These are phyloP conservation scores for Trichophaea hybrida DNA, from an alignment of 2,329 filamentous ascomycete genomes.

Conservation along the genomic window DNA sequence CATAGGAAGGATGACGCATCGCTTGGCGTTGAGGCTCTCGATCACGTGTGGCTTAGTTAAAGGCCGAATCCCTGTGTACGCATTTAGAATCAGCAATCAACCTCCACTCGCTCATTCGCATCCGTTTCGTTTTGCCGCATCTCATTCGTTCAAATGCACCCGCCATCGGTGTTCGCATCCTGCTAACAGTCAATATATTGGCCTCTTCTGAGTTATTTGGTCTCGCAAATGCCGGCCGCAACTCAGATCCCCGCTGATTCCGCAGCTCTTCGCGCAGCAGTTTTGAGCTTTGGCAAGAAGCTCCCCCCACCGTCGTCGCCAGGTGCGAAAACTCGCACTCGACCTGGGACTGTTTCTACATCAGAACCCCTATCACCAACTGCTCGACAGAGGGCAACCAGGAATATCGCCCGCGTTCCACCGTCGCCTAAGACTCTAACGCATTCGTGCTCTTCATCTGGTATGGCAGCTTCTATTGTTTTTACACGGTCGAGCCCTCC, in stretches of 20 bases:
- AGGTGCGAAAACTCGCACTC: neutral
- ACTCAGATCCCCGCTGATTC: neutral
- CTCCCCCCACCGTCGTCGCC: neutral
- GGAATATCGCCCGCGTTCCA: neutral
- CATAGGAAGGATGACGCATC: neutral
- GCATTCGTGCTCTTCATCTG: constrained; percentile 41
- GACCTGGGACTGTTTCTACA: neutral
- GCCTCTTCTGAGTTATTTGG: neutral
- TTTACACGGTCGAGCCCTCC: constrained; percentile 40
- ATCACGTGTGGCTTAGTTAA: neutral
- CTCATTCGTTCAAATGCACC: constrained; percentile 2
- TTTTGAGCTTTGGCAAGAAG: constrained; percentile 13
- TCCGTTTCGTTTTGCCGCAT: neutral
- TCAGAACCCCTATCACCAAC: neutral
- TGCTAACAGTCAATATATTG: neutral
- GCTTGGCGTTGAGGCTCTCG: neutral
- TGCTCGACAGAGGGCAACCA: neutral
- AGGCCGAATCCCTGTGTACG: too few species aligned
- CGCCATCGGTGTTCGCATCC: neutral
- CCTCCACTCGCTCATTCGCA: neutral
- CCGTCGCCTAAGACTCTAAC: neutral
- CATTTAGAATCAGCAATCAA: too few species aligned
- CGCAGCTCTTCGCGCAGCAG: constrained; percentile 16
- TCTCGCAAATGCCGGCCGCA: constrained; percentile 3
- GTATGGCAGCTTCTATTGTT: constrained; percentile 47